Base-by-base conservation (phyloP, 208 protist genomes). In the Vickermania spadyakhi region DNA sequence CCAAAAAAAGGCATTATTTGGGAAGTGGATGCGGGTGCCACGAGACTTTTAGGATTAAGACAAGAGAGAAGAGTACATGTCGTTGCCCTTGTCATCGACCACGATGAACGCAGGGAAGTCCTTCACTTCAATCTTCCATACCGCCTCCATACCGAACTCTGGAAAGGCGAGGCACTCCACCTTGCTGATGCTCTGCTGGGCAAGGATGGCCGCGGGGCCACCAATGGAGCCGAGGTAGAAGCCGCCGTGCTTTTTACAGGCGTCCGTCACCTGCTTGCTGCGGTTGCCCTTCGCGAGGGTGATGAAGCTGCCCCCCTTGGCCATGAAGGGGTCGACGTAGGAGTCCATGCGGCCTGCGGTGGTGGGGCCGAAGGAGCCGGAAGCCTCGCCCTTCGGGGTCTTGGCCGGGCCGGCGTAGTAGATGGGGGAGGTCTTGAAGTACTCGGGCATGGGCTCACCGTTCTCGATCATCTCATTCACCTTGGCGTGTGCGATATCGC, bases 141-240 rank as follows among this genome's bases (percentile, higher is more conserved):
- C 86, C 14, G 90, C 90, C 75, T 96, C 89, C 86, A 97, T 96
- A 27, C 91, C 89, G 5, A 95, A 69, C 68, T 97, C 92, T 1
- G 81, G 77, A 63, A 94, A 95, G 29, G 92, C 94, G 56, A 96
- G 21, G 62, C 93, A 87, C 62, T 97, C 89, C 31, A 97, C 86
- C 62, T 97, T 97, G 51, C 79, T 95, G 70, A 98, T 97, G 72
- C 77, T 89, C 49, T 97, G 71, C 69, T 89, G 56, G 1, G 93
- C 96, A 2, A 99, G 80, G 27, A 94, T 91, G 13, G 97, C 97
- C 2, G 97, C 97, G 11, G 96, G 94, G 7, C 97, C 97, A 28
- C 97, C 97, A 68, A 99, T 98, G 56, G 93, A 97, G 56, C 97
- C 97, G 7, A 99, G 81, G 77, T 99, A 99, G 79, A 99, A 99